phyloP scores from a whole-genome alignment of 1,139 yeast species.

The Kodamaea anthophila region DNA sequence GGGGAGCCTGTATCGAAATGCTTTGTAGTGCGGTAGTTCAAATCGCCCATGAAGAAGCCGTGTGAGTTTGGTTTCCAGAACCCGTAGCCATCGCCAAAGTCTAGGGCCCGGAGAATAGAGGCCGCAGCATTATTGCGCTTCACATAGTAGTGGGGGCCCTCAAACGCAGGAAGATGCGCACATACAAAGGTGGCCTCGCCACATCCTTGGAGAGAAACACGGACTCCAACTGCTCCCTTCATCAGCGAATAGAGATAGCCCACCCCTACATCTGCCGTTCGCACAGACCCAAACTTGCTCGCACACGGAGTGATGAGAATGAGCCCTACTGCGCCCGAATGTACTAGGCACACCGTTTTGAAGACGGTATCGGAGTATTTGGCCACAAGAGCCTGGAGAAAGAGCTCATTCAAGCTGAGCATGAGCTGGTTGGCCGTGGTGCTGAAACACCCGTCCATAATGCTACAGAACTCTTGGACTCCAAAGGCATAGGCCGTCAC shows the following conservation, averaged over 20 bases:
- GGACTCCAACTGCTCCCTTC: constrained; percentile 69
- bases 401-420: constrained; percentile 31
- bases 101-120: constrained; percentile 46
- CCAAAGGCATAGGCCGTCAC: constrained; percentile 58
- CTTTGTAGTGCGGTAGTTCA: constrained; percentile 64
- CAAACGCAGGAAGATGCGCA: constrained; percentile 73
- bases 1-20: constrained; percentile 11
- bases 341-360: constrained; percentile 39
- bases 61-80: constrained; percentile 53
- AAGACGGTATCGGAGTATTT: constrained; percentile 30
- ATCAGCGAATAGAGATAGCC: constrained; percentile 59
- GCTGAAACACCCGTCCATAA: constrained; percentile 55
- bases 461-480: constrained; percentile 66
- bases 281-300: constrained; percentile 25
- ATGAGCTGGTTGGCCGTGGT: constrained; percentile 33
- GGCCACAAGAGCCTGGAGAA: constrained; percentile 34
- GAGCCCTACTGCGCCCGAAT: constrained; percentile 63
- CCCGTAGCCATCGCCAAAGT: constrained; percentile 56
- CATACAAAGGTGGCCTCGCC: constrained; percentile 55
- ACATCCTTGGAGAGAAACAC: constrained; percentile 30
- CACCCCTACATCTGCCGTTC: constrained; percentile 35
- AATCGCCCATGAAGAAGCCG: constrained; percentile 72
- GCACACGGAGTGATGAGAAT: constrained; percentile 46
- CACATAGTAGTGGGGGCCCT: constrained; percentile 46
- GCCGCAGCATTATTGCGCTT: constrained; percentile 50